Conservation (phyloP, 202 grass and related monocot species). For the Cymbopogon flexuosus region DNA sequence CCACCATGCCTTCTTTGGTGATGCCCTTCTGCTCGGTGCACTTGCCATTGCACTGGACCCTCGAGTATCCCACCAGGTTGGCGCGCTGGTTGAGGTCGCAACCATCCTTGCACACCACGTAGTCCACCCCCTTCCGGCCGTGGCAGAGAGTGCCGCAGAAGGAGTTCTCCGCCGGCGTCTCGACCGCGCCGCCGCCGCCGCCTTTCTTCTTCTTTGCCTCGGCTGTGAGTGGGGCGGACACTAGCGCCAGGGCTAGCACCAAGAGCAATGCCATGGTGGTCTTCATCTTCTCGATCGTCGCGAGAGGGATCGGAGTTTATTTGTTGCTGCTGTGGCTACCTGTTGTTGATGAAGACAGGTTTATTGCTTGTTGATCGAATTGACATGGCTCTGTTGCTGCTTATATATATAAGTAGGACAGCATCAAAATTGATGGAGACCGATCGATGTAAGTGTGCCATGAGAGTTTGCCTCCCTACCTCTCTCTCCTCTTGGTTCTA, state of each 20-base stretch:
- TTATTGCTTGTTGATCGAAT: background rate
- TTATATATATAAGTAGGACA: background rate
- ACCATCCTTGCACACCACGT: background rate
- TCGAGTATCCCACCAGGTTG: background rate
- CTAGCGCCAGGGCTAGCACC: background rate
- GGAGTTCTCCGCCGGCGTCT: background rate
- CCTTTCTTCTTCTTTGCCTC: background rate
- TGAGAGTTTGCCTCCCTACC: background rate
- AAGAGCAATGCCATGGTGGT: background rate
- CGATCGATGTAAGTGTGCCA: background rate
- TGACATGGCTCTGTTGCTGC: background rate
- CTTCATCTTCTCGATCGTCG: background rate
- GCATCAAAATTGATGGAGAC: background rate
- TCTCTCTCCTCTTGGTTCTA: background rate
- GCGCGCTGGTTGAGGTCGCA: background rate
- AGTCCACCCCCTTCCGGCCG: background rate
- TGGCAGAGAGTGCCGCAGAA: background rate
- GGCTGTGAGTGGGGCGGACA: background rate
- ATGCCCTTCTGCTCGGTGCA: background rate
- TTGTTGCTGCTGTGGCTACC: background rate
- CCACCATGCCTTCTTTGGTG: background rate
- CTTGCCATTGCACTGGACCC: background rate
- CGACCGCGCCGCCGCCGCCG: too few species aligned
- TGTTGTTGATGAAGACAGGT: background rate
- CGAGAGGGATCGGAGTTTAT: background rate